Base-by-base conservation (phyloP, 2,329 filamentous ascomycete genomes). In the Neopestalotiopsis clavispora region DNA sequence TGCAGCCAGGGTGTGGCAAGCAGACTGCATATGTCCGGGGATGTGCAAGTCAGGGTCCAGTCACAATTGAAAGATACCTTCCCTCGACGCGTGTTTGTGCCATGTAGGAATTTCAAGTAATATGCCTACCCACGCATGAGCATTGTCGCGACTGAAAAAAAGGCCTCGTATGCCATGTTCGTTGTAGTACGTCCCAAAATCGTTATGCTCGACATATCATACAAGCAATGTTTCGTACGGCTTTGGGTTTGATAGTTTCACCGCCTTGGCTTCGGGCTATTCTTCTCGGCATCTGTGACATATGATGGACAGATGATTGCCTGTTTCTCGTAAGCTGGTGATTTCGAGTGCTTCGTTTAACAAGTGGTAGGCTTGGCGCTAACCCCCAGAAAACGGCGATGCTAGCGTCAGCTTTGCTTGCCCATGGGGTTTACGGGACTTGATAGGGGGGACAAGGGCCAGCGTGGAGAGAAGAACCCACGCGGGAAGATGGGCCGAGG, bases 401-500 rank as follows among this genome's bases (percentile, higher is more conserved):
- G 61, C 40, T 64, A 64, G 61, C 40, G 61, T 28, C n/a, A 64
- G 61, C 20, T 38, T 20, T n/a, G 5, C 23, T 28, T 59, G 57
- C 61, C 61, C 61, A 64, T 64, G 61, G 61, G 61, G 61, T 45
- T 38, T 17, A 49, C 34, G 20, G 61, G 9, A 64, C 20, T 34
- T 20, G 34, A 10, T 38, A 10, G 34, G 34, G 34, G 34, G 1
- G 23, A 28, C 23, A 28, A 28, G 23, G 23, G 23, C 3, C 23
- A 28, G 10, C 34, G 5, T 38, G 40, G 61, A 49, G 40, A 6
- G n/a, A 20, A 23, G 7, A 23, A 28, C 30, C 61, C 61, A 64
- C 28, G 61, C 61, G 61, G 61, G 38, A 64, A 56, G 63, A 58
- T 66, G 49, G 63, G 49, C 49, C 49, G 63, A 58, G 20, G 57